Base-by-base conservation (phyloP, 2,329 filamentous ascomycete genomes). In the Neonectria coccinea region DNA sequence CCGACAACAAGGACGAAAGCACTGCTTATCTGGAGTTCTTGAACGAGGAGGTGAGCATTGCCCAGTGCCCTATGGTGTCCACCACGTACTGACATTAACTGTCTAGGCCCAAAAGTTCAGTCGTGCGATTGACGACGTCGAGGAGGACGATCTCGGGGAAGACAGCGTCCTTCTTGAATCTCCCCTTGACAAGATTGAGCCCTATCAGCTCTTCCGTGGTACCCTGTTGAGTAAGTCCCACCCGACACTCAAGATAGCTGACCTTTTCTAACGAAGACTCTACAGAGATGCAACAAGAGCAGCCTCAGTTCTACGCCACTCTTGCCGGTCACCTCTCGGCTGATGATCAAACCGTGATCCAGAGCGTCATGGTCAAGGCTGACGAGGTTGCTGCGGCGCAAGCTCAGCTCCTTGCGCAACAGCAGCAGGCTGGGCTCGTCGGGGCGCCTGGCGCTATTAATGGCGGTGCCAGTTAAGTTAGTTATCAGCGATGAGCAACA, bases 1-100 rank as follows among this genome's bases (percentile, higher is more conserved):
- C 78, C 3, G 91, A 97, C 66, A 86, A 89, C 73, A 92, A 94
- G 75, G 95, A 97, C 73, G 95, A 98, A 80, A 96, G 93, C 78
- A 91, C 92, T 25, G 93, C 95, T 6, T 99, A 99, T 78, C 88
- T 99, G 51, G 94, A 98, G 71, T 99, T 99, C 83, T 82, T 99
- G 29, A 97, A 95, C 73, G 92, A 97, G 77, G 95, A 98, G 84
- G 91, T 90, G 76, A 77, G 84, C 74, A 36, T 5, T 12, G 10
- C 25, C 14, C 5, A 36, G 25, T 12, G 0, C 25, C 12, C 48
- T 5, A 50, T n/a, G 42, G 10, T 51, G 41, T 41, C 51, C 12
- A 5, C 22, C 16, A 7, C n/a, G 42, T 31, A 45, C 74, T 79
- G 64, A 79, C 64, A 4, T n/a, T 27, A 16, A 57, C n/a, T 3